phyloP scores from a whole-genome alignment of 179 eudicot species.

The Gypsophila paniculata region DNA sequence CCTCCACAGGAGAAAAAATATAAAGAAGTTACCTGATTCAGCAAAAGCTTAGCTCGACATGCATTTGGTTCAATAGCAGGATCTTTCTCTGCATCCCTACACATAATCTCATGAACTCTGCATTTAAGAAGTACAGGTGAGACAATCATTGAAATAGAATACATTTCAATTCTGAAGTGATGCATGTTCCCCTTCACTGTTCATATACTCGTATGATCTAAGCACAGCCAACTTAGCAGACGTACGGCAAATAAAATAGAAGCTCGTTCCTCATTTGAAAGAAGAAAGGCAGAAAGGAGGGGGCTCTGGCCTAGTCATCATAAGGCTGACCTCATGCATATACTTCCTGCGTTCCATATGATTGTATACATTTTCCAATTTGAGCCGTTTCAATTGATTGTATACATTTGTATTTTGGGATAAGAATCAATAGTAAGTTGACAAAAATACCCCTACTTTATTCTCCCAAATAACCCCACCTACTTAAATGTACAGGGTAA shows the following conservation, averaged over 20 bases:
- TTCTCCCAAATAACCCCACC: too few relatives aligned
- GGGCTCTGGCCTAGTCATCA: neutral
- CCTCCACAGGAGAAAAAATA: neutral
- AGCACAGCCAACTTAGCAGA: neutral
- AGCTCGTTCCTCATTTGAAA: neutral
- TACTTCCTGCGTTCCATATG: neutral
- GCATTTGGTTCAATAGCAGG: conserved; percentile 68
- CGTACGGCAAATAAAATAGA: neutral
- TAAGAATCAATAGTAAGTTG: too few relatives aligned
- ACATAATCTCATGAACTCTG: conserved; percentile 85
- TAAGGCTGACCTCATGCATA: neutral
- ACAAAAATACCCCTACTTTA: too few relatives aligned
- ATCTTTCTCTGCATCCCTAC: conserved; percentile 68
- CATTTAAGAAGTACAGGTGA: conserved; percentile 20
- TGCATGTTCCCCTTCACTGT: neutral
- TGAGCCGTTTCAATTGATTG: too few relatives aligned
- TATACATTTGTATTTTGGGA: too few relatives aligned
- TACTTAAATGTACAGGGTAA: too few relatives aligned
- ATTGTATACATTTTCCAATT: too few relatives aligned
- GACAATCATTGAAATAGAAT: conserved; percentile 2
- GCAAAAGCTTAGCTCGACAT: conserved; percentile 52
- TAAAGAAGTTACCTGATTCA: conserved; percentile 52
- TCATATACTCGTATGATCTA: neutral
- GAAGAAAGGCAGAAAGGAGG: neutral
- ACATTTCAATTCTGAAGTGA: neutral